Evolutionary conservation across 345 rosid species (phyloP), one percentile per base, ranked within the genome.

Genomic region (Kernera saxatilis): DNA sequence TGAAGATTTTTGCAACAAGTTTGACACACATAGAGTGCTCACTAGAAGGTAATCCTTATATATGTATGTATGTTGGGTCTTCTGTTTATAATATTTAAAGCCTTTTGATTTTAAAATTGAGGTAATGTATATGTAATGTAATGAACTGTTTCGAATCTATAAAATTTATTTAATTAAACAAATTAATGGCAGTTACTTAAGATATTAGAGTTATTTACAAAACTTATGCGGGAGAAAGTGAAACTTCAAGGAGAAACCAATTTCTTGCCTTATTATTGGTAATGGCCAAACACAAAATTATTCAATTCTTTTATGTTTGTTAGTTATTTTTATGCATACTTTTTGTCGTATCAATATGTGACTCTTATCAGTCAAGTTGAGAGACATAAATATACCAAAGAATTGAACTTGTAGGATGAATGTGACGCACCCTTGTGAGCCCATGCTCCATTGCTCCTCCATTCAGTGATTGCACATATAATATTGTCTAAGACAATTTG

Each of bases 371-470:
- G 37, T 26, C 63, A 62, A 71, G 62, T 71, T 12, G 69, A 62
- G 53, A 40, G 69, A 61, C 69, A 39, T 45, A 46, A 46, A 35
- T 58, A 17, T 21, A 23, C 10, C n/a, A 70, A 25, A 45, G 2
- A 23, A 17, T 2, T 17, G 27, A 32, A 23, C 35, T 45, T 69
- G 65, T 69, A 32, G 36, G 19, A 8, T n/a, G 33, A 41, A 22
- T 21, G 56, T 44, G 64, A 56, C 36, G 46, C 73, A 69, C 14
- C 51, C 40, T 59, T 26, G 59, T 18, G 68, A 70, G 35, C 44
- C 68, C 70, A 71, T 60, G 18, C 40, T 40, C 9, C 50, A 37
- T 14, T 70, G 52, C 51, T 50, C 32, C 60, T 60, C 14, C 57
- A 44, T 33, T 30, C 14, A 44, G 29, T 43, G 32, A 30, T 40